These are phyloP conservation scores for Komagataella pastoris DNA, from an alignment of 805 yeast genomes.

Conservation along the genomic window DNA sequence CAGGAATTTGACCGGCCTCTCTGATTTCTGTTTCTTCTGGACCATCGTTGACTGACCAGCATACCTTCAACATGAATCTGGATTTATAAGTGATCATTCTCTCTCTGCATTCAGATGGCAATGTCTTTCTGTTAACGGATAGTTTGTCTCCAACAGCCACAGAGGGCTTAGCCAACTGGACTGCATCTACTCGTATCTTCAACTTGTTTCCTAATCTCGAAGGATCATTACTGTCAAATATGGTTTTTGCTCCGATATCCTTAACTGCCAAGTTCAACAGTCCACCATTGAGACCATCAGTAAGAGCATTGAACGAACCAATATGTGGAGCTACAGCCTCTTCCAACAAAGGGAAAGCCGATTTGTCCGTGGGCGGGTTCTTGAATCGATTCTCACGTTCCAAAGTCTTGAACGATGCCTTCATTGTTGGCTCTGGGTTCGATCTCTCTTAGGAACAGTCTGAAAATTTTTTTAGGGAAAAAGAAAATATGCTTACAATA, in stretches of 20 bases:
- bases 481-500: not conserved
- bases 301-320: constrained; percentile 90
- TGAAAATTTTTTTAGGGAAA: not conserved
- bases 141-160: constrained; percentile 60
- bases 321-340: constrained; percentile 94
- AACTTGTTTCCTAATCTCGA: constrained; percentile 76
- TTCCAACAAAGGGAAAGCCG: constrained; percentile 67
- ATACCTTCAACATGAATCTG: constrained; percentile 60
- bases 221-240: constrained; percentile 68
- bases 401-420: constrained; percentile 63
- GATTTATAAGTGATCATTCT: constrained; percentile 76
- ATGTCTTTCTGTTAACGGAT: constrained; percentile 63
- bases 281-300: constrained; percentile 82
- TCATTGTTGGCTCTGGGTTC: constrained; percentile 14
- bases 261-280: constrained; percentile 71
- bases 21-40: constrained; percentile 70
- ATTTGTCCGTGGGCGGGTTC: constrained; percentile 80
- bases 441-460: not conserved
- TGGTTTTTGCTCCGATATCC: constrained; percentile 78
- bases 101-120: constrained; percentile 85
- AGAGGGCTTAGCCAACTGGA: constrained; percentile 74
- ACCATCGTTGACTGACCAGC: constrained; percentile 83
- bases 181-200: constrained; percentile 74
- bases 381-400: constrained; percentile 79
- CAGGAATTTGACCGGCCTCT: constrained; percentile 84